phyloP scores from a whole-genome alignment of 148 eudicot species.

The Chenopodium formosanum region DNA sequence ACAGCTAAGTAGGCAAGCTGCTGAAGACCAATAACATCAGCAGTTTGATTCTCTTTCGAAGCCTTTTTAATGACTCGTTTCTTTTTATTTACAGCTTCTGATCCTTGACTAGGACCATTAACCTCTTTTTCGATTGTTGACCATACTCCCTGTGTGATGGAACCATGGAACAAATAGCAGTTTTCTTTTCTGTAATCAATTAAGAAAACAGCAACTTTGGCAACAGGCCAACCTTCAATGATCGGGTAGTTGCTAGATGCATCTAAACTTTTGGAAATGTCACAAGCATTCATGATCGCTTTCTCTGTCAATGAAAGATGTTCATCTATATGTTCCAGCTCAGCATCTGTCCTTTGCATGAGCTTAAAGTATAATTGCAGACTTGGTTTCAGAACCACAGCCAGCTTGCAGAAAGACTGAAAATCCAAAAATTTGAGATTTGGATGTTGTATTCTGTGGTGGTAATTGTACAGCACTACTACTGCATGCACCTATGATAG shows the following conservation, averaged over 20 bases:
- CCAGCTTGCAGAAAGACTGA: conserved; percentile 67
- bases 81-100: conserved; percentile 33
- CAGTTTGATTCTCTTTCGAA: conserved; percentile 29
- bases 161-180: conserved; percentile 55
- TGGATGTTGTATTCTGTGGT: conserved; percentile 62
- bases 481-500: conserved; percentile 77
- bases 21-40: conserved; percentile 39
- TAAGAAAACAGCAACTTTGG: conserved; percentile 66
- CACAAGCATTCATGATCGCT: conserved; percentile 65
- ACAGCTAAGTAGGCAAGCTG: conserved; percentile 55
- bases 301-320: conserved; percentile 73
- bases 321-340: conserved; percentile 38
- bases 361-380: conserved; percentile 45
- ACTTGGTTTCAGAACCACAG: conserved; percentile 50
- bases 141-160: conserved; percentile 80
- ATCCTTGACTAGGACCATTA: conserved; percentile 17
- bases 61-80: conserved; percentile 36
- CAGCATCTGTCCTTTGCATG: conserved; percentile 36
- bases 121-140: conserved; percentile 66
- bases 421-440: conserved; percentile 52
- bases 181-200: conserved; percentile 55
- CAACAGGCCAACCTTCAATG: conserved; percentile 62
- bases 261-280: conserved; percentile 52
- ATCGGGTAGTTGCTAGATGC: conserved; percentile 42
- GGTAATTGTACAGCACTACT: conserved; percentile 86